Conservation (phyloP, 2,329 filamentous ascomycete species). For the Colletotrichum tanaceti region DNA sequence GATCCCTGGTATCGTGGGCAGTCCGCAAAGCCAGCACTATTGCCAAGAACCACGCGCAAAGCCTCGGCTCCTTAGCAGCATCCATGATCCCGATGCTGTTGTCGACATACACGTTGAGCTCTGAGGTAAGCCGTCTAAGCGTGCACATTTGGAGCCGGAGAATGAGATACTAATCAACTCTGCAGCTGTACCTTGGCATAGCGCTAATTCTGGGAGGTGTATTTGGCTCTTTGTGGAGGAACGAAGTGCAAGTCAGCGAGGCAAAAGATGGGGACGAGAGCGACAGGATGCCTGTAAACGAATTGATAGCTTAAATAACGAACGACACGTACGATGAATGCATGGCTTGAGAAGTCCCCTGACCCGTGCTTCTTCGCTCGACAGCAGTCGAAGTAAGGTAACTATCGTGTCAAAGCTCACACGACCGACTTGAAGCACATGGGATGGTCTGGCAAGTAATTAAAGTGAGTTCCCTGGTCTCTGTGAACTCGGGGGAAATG, state of each 20-base stretch:
- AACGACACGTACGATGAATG: slow-evolving; percentile 15
- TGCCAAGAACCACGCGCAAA: slow-evolving; percentile 10
- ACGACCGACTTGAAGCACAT: not conserved
- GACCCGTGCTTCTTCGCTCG: not conserved
- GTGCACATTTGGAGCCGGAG: too few species aligned
- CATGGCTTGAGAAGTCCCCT: not conserved
- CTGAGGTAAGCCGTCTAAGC: not conserved
- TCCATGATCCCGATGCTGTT: not conserved
- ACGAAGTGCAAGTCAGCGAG: not conserved
- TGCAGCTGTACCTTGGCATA: not conserved
- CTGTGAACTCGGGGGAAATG: slow-evolving; percentile 18
- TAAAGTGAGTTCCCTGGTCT: slow-evolving; percentile 24
- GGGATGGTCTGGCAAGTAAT: slow-evolving; percentile 2
- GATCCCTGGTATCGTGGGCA: not conserved
- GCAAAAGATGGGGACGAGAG: not conserved
- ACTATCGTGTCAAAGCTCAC: not conserved
- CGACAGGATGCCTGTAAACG: not conserved
- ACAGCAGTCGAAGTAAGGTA: not conserved
- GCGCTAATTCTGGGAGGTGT: not conserved
- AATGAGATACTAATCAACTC: not conserved
- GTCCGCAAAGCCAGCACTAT: not conserved
- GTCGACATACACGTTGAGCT: not conserved
- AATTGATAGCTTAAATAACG: slow-evolving; percentile 6
- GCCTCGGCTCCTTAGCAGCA: not conserved
- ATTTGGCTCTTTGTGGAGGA: not conserved